A percentile compares a stretch with the other conserved stretches of the same genome.
Conservation (phyloP, 2,329 filamentous ascomycete genomes). For the Cladosporium sp. region DNA sequence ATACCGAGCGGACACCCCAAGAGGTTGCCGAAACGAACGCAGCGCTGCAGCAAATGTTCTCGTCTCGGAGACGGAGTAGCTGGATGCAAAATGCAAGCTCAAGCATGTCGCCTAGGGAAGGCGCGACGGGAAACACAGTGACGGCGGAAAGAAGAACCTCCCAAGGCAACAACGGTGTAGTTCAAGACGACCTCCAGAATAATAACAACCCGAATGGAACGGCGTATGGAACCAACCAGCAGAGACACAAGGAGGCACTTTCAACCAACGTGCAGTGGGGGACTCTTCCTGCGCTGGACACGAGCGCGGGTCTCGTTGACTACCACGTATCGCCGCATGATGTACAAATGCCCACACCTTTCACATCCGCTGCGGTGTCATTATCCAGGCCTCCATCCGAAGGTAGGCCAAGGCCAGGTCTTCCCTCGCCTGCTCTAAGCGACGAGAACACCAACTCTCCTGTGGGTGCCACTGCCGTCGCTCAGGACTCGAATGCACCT, state of each 20-base stretch:
- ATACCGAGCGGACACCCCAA: neutral
- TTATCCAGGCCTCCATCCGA: neutral
- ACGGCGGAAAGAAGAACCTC: neutral
- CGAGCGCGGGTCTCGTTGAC: conserved; percentile 5
- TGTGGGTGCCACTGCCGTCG: no score
- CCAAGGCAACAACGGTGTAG: conserved; percentile 1
- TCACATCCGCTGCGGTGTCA: neutral
- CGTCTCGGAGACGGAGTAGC: neutral
- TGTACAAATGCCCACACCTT: conserved; percentile 18
- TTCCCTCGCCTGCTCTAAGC: no score
- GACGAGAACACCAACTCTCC: no score
- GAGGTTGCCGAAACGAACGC: conserved; percentile 6
- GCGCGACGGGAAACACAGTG: neutral
- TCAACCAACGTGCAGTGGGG: no score
- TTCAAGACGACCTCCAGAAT: neutral
- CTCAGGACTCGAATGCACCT: no score
- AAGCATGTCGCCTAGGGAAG: neutral
- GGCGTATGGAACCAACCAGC: neutral
- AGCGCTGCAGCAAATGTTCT: conserved; percentile 5
- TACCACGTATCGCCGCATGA: conserved; percentile 9
- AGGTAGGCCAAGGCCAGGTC: neutral
- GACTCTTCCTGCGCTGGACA: neutral
- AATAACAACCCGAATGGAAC: neutral
- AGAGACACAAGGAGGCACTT: no score
- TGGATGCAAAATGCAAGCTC: neutral